phyloP scores from a whole-genome alignment of 192 early-diverging fungal genomes.

The Ambispora gerdemannii region DNA sequence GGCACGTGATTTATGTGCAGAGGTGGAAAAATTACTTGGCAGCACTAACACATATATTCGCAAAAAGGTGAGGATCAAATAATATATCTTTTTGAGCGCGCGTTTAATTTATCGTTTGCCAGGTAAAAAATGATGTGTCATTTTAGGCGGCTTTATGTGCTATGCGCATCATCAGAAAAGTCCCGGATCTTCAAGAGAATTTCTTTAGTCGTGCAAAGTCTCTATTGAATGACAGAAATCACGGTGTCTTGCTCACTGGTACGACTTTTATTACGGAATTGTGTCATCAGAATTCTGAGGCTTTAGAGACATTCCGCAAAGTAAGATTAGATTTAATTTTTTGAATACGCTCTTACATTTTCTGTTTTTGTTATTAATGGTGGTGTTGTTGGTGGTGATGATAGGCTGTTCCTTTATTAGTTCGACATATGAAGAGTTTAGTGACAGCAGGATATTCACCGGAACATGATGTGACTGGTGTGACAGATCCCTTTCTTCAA shows the following conservation, averaged over 20 bases:
- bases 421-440: conserved; percentile 85
- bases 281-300: conserved; percentile 69
- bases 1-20: conserved; percentile 87
- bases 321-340: conserved; percentile 35
- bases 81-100: too few species aligned
- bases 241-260: conserved; percentile 91
- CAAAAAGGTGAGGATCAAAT: conserved; percentile 75
- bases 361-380: too few species aligned
- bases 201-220: conserved; percentile 71
- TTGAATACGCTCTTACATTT: neutral
- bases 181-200: conserved; percentile 87
- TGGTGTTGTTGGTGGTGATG: neutral
- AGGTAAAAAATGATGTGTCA: too few species aligned
- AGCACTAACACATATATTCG: conserved; percentile 91
- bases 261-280: conserved; percentile 88
- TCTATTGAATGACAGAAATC: conserved; percentile 88
- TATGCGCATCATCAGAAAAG: conserved; percentile 85
- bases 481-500: conserved; percentile 98
- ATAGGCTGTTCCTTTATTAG: conserved; percentile 75
- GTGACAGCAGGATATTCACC: conserved; percentile 82
- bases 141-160: conserved; percentile 86
- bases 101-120: too few species aligned
- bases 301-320: conserved; percentile 67
- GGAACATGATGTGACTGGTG: conserved; percentile 94
- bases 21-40: conserved; percentile 89